Base-by-base conservation (phyloP, 768 basidiomycete genomes). In the Crassisporium funariophilum region DNA sequence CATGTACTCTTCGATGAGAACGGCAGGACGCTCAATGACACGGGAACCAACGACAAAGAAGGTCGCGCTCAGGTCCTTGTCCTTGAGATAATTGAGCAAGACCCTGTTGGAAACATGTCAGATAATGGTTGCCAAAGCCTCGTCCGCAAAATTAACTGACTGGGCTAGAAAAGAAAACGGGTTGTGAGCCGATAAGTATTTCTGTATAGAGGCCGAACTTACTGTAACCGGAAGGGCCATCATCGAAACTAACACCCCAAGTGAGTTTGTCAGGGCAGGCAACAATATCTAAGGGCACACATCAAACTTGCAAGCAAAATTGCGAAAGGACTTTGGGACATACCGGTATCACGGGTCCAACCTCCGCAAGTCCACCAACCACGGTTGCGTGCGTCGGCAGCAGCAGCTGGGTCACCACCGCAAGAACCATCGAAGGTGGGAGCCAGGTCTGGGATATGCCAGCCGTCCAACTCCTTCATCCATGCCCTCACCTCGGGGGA, bases 291-390 rank as follows among this genome's bases (percentile, higher is more conserved):
- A 43, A 9, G 34, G 50, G 52, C 9, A 35, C 29, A 11, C 17
- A 16, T 12, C 13, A 35, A 46, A 38, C 25, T 6, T 8, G 12
- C 15, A 19, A 25, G 7, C n/a, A 21, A 27, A 34, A 43, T 0
- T 36, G 13, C 39, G 10, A 36, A 29, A 44, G 10, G 16, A 24
- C 31, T 56, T 27, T 50, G 16, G 19, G 10, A 50, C 56, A 19
- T 38, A 75, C 73, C 81, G 13, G 74, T 76, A 37, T 54, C 46
- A 6, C 85, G 75, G 11, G 83, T 83, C 56, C 73, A 74, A 9
- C 85, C 85, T 58, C 90, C 88, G 57, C 91, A 95, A 21, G 92
- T 89, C 91, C 91, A 95, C 91, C 91, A 95, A 35, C 91, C 91
- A 54, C 81, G 81, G 35, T 64, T 64, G n/a, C 77, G 68, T 24